Evolutionary conservation across 805 yeast genomes (phyloP).

Genomic region (Candida pseudofarinosa): DNA sequence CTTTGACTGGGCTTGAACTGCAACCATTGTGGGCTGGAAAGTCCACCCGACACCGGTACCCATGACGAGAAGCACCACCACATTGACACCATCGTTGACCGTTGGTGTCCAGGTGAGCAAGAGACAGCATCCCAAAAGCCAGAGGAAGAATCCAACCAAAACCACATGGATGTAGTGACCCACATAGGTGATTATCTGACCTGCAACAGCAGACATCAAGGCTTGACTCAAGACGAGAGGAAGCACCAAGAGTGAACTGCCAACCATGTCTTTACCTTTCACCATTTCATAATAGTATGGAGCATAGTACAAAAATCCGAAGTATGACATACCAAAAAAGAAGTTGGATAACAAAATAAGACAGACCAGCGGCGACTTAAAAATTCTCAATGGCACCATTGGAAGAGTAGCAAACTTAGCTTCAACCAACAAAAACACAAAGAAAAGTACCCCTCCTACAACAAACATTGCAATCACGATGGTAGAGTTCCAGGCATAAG

Average conservation of each 20-base stretch:
- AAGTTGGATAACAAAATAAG: conserved; percentile 31
- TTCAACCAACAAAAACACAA: conserved; percentile 47
- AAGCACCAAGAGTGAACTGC: conserved; percentile 38
- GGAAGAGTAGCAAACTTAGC: conserved; percentile 47
- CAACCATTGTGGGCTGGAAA: conserved; percentile 55
- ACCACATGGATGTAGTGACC: conserved; percentile 43
- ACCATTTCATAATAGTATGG: conserved; percentile 22
- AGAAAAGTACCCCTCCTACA: conserved; percentile 26
- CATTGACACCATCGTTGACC: conserved; percentile 28
- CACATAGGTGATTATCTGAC: conserved; percentile 39
- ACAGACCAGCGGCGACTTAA: conserved; percentile 32
- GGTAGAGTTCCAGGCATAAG: conserved; percentile 49
- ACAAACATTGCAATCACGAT: conserved; percentile 32
- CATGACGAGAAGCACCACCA: conserved; percentile 12
- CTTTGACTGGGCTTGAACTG: conserved; percentile 37
- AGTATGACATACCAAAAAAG: conserved; percentile 48
- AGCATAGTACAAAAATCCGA: conserved; percentile 44
- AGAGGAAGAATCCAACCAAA: conserved; percentile 35
- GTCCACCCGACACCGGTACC: conserved; percentile 45
- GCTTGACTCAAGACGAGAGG: conserved; percentile 45
- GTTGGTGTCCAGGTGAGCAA: conserved; percentile 26
- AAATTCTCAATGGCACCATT: conserved; percentile 48
- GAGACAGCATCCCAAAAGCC: conserved; percentile 41
- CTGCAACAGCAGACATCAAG: conserved; percentile 38
- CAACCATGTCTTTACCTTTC: conserved; percentile 34